phyloP scores from a whole-genome alignment of 352 stramenopile genomes.

The Achlya hypogyna region DNA sequence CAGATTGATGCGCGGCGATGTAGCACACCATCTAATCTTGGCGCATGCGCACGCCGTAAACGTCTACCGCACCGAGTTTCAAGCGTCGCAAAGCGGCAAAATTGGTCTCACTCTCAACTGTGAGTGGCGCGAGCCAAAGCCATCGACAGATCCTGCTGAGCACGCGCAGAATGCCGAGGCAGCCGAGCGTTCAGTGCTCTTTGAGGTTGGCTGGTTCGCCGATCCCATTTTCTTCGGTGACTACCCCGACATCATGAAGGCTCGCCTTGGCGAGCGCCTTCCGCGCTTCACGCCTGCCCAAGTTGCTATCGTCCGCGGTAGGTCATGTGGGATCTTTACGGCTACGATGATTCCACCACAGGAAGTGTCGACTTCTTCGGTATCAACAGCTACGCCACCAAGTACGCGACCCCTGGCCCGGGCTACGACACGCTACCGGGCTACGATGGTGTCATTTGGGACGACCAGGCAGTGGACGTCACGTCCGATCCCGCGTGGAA shows the following conservation, averaged over 20 bases:
- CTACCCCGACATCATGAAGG: conserved; percentile 88
- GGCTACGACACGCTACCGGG: conserved; percentile 23
- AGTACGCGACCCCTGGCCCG: conserved; percentile 35
- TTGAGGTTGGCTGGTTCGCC: conserved; percentile 86
- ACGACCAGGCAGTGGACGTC: conserved; percentile 37
- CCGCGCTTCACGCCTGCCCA: conserved; percentile 84
- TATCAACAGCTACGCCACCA: conserved; percentile 90
- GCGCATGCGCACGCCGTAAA: conserved; percentile 76
- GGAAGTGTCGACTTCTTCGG: conserved; percentile 90
- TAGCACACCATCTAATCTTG: conserved; percentile 78
- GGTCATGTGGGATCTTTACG: conserved; percentile 18
- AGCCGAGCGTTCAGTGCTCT: conserved; percentile 73
- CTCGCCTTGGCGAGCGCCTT: conserved; percentile 70
- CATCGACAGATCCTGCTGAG: conserved; percentile 33
- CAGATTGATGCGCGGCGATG: no score
- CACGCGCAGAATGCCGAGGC: conserved; percentile 54
- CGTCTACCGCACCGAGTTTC: conserved; percentile 77
- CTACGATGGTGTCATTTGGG: conserved; percentile 28
- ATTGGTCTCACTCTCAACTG: conserved; percentile 90
- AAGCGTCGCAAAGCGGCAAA: conserved; percentile 42
- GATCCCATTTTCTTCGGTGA: conserved; percentile 88
- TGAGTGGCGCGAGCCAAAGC: conserved; percentile 81
- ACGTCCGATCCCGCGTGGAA: conserved; percentile 47
- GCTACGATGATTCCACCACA: neutral
- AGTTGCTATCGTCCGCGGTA: conserved; percentile 65